Evolutionary conservation across 129 eudicot species (phyloP).

Genomic region (Ambrosia trifida): DNA sequence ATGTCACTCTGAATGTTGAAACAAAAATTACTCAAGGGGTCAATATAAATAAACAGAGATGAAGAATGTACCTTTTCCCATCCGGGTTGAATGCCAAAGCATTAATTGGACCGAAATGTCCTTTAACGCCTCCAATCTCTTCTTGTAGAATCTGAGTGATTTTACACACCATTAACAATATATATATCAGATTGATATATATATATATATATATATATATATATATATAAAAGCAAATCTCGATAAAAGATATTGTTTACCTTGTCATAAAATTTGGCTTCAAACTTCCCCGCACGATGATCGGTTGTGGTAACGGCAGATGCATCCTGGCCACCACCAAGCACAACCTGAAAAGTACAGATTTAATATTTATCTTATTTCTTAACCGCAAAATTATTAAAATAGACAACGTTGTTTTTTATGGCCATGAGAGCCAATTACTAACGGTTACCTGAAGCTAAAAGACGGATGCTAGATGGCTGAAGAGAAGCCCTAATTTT

Average conservation of each 20-base stretch:
- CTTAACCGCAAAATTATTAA: too few species aligned
- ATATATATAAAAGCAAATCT: neutral
- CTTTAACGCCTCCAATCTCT: constrained; percentile 91
- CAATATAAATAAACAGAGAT: neutral
- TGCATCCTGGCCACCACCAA: constrained; percentile 99
- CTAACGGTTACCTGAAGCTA: too few species aligned
- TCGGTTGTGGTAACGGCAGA: constrained; percentile 88
- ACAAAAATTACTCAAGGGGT: too few species aligned
- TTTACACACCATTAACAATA: neutral
- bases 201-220: too few species aligned
- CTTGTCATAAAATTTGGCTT: constrained; percentile 97
- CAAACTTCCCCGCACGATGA: constrained; percentile 99
- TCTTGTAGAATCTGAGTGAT: constrained; percentile 60
- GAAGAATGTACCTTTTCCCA: constrained; percentile 66
- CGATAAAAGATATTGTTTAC: constrained; percentile 23
- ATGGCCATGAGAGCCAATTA: too few species aligned
- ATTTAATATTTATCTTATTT: neutral
- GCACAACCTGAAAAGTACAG: constrained; percentile 65
- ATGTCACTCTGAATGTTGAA: too few species aligned
- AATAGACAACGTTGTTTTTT: too few species aligned
- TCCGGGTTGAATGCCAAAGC: constrained; percentile 98
- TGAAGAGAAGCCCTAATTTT: too few species aligned
- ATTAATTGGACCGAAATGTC: constrained; percentile 95
- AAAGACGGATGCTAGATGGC: too few species aligned
- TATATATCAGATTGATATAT: neutral